Base-by-base conservation (phyloP, 1,139 yeast genomes). In the Yamadazyma pseudoaaseri region DNA sequence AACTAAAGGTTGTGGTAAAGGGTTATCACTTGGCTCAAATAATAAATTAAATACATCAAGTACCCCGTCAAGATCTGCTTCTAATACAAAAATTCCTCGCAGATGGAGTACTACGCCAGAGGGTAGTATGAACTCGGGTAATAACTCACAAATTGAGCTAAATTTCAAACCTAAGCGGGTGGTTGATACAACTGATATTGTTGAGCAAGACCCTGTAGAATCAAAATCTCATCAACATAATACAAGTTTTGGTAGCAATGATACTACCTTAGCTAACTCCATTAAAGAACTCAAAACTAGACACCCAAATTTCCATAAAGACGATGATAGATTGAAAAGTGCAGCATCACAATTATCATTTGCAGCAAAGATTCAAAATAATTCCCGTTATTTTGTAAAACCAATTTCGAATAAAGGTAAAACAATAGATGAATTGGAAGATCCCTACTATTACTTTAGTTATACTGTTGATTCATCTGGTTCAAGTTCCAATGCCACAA, bases 291-390 rank as follows among this genome's bases (percentile, higher is more conserved):
- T 42, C 11, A 26, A 20, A 15, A 20, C 21, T 12, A 36, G 45
- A 22, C 50, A 47, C 27, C 49, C 50, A 1, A 48, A 48, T 20
- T 48, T 48, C 29, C 37, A 41, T 31, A 45, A 39, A 29, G 23
- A 18, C 2, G 48, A 47, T 30, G 27, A 23, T 3, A 31, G 52
- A 24, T 17, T 43, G 6, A 34, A 29, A n/a, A 26, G 31, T 12
- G 16, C 17, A 1, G 26, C 20, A 7, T 31, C 45, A 10, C 38
- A 36, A 3, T 27, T 47, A 12, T 26, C 36, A 3, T 32, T 47
- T 18, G 52, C 45, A 3, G 27, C 43, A 6, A 42, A 44, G 31
- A 43, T 46, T 3, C 34, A 37, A 16, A 31, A 36, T 8, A 28
- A 35, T 23, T 42, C 53, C 1, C 36, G 53, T 23, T 49, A 49